Evolutionary conservation across 1,284 basidiomycete genomes (phyloP).

Genomic region (Trametes versicolor): DNA sequence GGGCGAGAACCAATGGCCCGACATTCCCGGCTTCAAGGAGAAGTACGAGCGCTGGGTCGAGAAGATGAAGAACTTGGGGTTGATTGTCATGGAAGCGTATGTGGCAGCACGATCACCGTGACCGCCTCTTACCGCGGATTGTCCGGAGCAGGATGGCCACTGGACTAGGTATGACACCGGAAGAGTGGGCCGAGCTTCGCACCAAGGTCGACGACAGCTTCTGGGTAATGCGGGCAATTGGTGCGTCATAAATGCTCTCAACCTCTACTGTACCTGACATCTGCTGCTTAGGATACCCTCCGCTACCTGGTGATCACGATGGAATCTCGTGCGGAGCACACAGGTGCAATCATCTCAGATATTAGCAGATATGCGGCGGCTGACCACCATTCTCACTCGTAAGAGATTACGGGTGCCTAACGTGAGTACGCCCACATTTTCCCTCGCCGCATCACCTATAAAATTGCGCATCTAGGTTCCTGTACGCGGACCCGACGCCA

Average conservation of each 20-base stretch:
- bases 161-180: slow-evolving; percentile 75
- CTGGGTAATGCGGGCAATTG: slow-evolving; percentile 88
- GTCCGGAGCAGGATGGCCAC: slow-evolving; percentile 71
- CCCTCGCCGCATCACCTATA: slow-evolving; percentile 8
- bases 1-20: slow-evolving; percentile 89
- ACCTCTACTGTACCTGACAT: neutral
- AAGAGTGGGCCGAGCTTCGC: slow-evolving; percentile 76
- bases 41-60: slow-evolving; percentile 78
- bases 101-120: slow-evolving; percentile 39
- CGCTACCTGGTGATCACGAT: slow-evolving; percentile 77
- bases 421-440: slow-evolving; percentile 57
- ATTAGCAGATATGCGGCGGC: neutral
- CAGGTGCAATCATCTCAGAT: slow-evolving; percentile 55
- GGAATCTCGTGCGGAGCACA: slow-evolving; percentile 89
- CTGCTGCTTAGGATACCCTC: slow-evolving; percentile 74
- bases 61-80: slow-evolving; percentile 84
- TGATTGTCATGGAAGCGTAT: slow-evolving; percentile 84
- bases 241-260: slow-evolving; percentile 46
- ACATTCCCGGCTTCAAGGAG: slow-evolving; percentile 62
- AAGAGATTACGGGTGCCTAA: slow-evolving; percentile 88
- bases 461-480: slow-evolving; percentile 63
- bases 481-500: slow-evolving; percentile 81
- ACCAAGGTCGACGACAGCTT: slow-evolving; percentile 82
- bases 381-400: slow-evolving; percentile 16
- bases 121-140: neutral